phyloP scores from a whole-genome alignment of 805 yeast species.

The Pichia rugopelliculosa region DNA sequence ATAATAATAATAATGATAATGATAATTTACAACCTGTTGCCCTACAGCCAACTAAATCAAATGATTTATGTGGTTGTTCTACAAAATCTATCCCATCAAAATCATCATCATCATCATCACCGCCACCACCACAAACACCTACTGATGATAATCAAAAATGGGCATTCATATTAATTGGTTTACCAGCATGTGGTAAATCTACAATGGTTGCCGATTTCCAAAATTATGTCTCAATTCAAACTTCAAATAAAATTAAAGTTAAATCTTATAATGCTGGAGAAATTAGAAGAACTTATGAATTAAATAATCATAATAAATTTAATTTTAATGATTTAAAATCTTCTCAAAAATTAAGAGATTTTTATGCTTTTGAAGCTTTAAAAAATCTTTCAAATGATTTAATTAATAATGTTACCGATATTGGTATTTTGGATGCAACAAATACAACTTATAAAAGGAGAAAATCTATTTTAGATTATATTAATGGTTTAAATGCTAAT shows the following conservation, averaged over 20 bases:
- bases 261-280: slow-evolving; percentile 46
- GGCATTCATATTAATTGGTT: slow-evolving; percentile 52
- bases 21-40: background rate
- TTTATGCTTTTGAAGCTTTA: slow-evolving; percentile 92
- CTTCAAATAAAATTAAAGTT: slow-evolving; percentile 16
- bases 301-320: slow-evolving; percentile 14
- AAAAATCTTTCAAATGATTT: slow-evolving; percentile 70
- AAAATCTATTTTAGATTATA: slow-evolving; percentile 42
- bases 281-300: slow-evolving; percentile 35
- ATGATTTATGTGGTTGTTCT: slow-evolving; percentile 1
- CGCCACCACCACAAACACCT: too few relatives aligned
- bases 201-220: slow-evolving; percentile 25
- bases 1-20: slow-evolving; percentile 4
- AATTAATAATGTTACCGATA: slow-evolving; percentile 70
- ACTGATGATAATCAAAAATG: slow-evolving; percentile 20
- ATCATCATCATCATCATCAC: too few relatives aligned
- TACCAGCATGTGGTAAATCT: slow-evolving; percentile 93
- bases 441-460: slow-evolving; percentile 55
- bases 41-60: background rate
- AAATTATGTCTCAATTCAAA: slow-evolving; percentile 16
- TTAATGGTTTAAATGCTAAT: slow-evolving; percentile 38
- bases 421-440: slow-evolving; percentile 81
- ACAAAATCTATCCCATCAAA: too few relatives aligned
- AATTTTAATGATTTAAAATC: slow-evolving; percentile 29
- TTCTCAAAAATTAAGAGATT: slow-evolving; percentile 62